Base-by-base conservation (phyloP, 1,284 basidiomycete species). In the Tranzscheliella williamsii region DNA sequence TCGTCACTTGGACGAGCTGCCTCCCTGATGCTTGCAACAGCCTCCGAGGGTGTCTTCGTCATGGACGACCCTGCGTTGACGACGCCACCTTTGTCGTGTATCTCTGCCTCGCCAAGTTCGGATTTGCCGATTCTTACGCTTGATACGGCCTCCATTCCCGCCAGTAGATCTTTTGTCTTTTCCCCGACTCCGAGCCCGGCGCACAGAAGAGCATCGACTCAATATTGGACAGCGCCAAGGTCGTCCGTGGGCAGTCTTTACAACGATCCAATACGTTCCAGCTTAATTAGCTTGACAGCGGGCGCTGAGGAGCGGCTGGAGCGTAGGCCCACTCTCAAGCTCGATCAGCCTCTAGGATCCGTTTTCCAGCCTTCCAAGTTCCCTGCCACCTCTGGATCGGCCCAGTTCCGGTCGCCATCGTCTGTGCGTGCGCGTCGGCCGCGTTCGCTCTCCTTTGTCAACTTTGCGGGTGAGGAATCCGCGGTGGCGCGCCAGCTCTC, bases 1-100 rank as follows among this genome's bases (percentile, higher is more conserved):
- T 55, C 61, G 15, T 46, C 42, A 4, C 24, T 60, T 11, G 42
- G 49, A 9, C 36, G 61, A 37, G 51, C 47, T 21, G 55, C 54
- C n/a, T 46, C 61, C 2, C 30, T 65, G 15, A 17, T 65, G 45
- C 61, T 55, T 4, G 49, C 55, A 2, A 54, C 51, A 7, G 47
- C 45, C 6, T 43, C 55, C 12, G 40, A 43, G 4, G 61, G 61
- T 5, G 41, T 60, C 2, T 60, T 51, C 24, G 55, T 60, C 3
- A 34, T 60, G 18, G 61, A 65, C 20, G 61, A 65, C 40, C 50
- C 51, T 3, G 42, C 51, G 15, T 31, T 53, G 27, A 55, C 55
- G 61, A 65, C 51, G n/a, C 61, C 61, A 13, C 61, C 55, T 29
- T 48, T 60, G 2, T 52, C 61, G 3, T 39, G 50, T 21, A 43